Evolutionary conservation across 2,329 filamentous ascomycete species (phyloP).

Genomic region (Didymella keratinophila): DNA sequence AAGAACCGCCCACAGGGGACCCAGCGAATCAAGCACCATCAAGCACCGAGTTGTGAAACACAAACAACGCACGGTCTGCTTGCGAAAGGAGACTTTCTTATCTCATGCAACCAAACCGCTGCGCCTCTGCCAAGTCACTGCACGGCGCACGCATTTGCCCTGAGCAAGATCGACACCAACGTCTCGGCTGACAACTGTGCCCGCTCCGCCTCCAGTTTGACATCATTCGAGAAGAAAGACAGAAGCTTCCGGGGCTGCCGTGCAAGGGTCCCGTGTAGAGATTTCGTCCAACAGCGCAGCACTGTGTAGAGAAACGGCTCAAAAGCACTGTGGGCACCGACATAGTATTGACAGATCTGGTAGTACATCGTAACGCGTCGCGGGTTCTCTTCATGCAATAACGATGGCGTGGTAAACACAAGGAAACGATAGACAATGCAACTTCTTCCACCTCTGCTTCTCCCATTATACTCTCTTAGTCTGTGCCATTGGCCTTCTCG

Average conservation of each 20-base stretch:
- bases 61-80: not conserved
- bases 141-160: slow-evolving; percentile 2
- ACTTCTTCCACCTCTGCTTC: slow-evolving; percentile 1
- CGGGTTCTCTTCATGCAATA: slow-evolving; percentile 13
- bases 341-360: slow-evolving; percentile 23
- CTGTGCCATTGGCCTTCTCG: slow-evolving; percentile 40
- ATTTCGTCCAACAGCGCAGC: not conserved
- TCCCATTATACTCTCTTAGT: slow-evolving; percentile 16
- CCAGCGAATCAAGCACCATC: slow-evolving; percentile 15
- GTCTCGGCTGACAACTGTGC: not conserved
- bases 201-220: not conserved
- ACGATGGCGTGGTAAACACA: slow-evolving; percentile 11
- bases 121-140: slow-evolving; percentile 13
- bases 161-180: not conserved
- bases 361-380: slow-evolving; percentile 23
- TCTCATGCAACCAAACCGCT: slow-evolving; percentile 7
- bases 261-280: not conserved
- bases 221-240: not conserved
- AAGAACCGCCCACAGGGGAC: not conserved
- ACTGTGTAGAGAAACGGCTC: not conserved
- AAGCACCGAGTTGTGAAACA: slow-evolving; percentile 9
- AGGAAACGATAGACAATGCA: slow-evolving; percentile 17
- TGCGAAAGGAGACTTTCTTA: not conserved
- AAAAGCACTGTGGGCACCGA: slow-evolving; percentile 8
- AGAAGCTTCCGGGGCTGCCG: slow-evolving; percentile 1